Percentiles rank a stretch among this genome's conserved stretches.
These are phyloP conservation scores for Skeletonema costatum DNA, from an alignment of 108 stramenopile species.

Conservation along the genomic window DNA sequence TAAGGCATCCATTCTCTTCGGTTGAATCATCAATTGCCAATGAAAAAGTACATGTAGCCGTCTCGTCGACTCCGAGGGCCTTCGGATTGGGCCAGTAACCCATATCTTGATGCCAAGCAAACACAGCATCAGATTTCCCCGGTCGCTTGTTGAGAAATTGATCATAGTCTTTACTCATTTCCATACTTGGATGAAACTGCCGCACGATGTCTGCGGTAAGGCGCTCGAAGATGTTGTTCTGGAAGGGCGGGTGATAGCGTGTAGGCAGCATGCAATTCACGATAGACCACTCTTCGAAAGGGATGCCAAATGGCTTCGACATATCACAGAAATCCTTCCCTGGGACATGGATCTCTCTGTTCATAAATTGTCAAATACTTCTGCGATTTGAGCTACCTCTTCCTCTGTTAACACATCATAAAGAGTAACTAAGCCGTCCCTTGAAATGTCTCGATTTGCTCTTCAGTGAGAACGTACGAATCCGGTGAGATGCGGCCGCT, in stretches of 20 bases:
- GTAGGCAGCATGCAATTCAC: slow-evolving; percentile 71
- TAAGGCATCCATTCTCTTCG: slow-evolving; percentile 65
- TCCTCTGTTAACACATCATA: slow-evolving; percentile 60
- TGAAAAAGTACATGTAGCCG: slow-evolving; percentile 54
- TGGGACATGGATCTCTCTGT: slow-evolving; percentile 53
- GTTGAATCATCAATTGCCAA: slow-evolving; percentile 63
- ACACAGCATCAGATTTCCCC: slow-evolving; percentile 43
- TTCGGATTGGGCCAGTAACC: slow-evolving; percentile 57
- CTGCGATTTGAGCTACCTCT: slow-evolving; percentile 52
- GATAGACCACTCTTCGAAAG: slow-evolving; percentile 56
- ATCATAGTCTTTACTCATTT: slow-evolving; percentile 64
- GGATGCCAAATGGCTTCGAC: slow-evolving; percentile 61
- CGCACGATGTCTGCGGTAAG: slow-evolving; percentile 45
- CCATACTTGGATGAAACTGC: slow-evolving; percentile 51
- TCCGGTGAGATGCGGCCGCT: slow-evolving; percentile 48
- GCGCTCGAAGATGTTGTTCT: slow-evolving; percentile 57
- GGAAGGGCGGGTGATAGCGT: slow-evolving; percentile 51
- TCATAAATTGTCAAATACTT: slow-evolving; percentile 55
- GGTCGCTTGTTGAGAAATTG: slow-evolving; percentile 61
- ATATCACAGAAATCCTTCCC: slow-evolving; percentile 78
- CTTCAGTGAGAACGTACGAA: slow-evolving; percentile 47
- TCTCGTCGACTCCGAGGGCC: slow-evolving; percentile 43
- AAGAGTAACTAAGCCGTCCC: slow-evolving; percentile 57
- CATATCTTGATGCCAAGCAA: slow-evolving; percentile 57
- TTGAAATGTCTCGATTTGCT: slow-evolving; percentile 59